Base-by-base conservation (phyloP, 306 rosid species). In the Citrullus mucosospermus region DNA sequence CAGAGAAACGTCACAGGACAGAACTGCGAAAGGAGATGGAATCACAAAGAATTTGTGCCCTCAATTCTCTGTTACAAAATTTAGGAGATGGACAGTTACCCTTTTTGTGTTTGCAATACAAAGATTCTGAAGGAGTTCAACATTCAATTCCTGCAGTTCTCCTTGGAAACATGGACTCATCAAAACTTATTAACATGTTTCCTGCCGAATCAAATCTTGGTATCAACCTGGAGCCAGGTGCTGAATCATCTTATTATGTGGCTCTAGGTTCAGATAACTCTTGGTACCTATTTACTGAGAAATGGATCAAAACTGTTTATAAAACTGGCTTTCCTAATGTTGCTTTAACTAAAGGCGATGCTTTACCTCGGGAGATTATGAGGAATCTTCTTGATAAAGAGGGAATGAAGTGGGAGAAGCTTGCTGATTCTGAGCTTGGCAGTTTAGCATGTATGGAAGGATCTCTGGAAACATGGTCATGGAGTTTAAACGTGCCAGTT, bases 241-340 rank as follows among this genome's bases (percentile, higher is more conserved):
- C 75, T 62, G 84, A 82, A 74, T 86, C 89, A 67, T 95, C 97
- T 17, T 95, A 95, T 82, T 87, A 92, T 73, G 92, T 90, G 79
- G 97, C 98, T 81, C 95, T 92, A 81, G 98, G 97, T 51, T 95
- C 97, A 67, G 98, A 95, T 85, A 92, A 95, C 79, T 85, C 96
- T 16, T 95, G 98, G 98, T 95, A 92, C 81, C 84, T 90, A 28
- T 92, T 92, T 82, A 88, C 98, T 38, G 96, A 92, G 77, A 92
- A 89, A 81, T 95, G 98, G 98, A 88, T 92, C 62, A 89, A 83
- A 87, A 82, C 97, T 44, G 83, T 92, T 61, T 95, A 92, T 76
- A 88, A 80, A 84, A 87, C 92, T 1, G 96, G 98, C 76, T 88
- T 92, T 78, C 98, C 97, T 46, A 89, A 95, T 32, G 85, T 85